Evolutionary conservation across 345 rosid genomes (phyloP).

Genomic region (Theobroma cacao): DNA sequence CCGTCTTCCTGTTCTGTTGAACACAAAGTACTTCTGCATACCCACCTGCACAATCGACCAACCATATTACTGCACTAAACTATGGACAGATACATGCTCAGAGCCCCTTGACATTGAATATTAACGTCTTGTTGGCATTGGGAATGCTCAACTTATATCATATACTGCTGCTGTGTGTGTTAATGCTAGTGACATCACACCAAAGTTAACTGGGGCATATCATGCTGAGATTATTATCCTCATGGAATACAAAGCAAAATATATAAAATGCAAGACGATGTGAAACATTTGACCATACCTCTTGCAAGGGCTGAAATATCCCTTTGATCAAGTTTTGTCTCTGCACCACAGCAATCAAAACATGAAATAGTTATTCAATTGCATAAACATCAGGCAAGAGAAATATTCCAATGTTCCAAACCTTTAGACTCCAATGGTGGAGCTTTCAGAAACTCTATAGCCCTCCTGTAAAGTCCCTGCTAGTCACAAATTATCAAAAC

Average conservation of each 20-base stretch:
- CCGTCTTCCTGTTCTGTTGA: constrained; percentile 66
- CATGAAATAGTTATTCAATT: constrained; percentile 1
- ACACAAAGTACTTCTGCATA: constrained; percentile 70
- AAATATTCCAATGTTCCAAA: constrained; percentile 12
- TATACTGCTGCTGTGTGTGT: background rate
- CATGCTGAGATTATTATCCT: background rate
- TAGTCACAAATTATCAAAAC: constrained; percentile 1
- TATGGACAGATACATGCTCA: background rate
- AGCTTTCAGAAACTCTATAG: constrained; percentile 74
- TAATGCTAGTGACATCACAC: background rate
- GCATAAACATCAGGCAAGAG: background rate
- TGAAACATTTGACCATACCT: constrained; percentile 40
- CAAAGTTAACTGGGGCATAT: background rate
- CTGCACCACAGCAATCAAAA: constrained; percentile 22
- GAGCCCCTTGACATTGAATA: background rate
- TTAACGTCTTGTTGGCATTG: background rate
- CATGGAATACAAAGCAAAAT: background rate
- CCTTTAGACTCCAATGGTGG: constrained; percentile 66
- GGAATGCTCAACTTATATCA: background rate
- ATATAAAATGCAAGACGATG: background rate
- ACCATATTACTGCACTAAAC: background rate
- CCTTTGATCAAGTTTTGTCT: constrained; percentile 32
- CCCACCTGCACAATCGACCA: constrained; percentile 47
- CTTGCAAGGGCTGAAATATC: constrained; percentile 75
- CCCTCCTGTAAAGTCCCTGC: constrained; percentile 85